phyloP scores from a whole-genome alignment of 495 filamentous ascomycete genomes.

The Penicillium dipodomyicola region DNA sequence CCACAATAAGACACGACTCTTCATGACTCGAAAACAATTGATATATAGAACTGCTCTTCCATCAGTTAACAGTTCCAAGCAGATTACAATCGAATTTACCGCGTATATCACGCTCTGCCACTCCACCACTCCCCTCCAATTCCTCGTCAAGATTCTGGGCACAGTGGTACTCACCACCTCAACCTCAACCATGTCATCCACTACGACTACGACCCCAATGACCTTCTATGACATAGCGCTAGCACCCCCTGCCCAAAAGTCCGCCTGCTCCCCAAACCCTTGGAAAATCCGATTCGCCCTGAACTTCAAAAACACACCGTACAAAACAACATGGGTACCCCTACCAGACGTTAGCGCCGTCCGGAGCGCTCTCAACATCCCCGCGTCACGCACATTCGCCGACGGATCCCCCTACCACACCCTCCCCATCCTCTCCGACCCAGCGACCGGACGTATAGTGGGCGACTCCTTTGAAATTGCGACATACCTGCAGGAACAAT shows the following conservation, averaged over 20 bases:
- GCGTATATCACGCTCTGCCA: neutral
- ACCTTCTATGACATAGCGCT: slow-evolving; percentile 58
- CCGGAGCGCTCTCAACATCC: slow-evolving; percentile 43
- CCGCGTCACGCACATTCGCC: slow-evolving; percentile 50
- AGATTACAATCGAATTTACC: neutral
- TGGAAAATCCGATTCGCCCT: slow-evolving; percentile 60
- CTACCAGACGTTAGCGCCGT: slow-evolving; percentile 47
- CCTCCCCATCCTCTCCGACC: neutral
- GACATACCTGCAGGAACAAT: slow-evolving; percentile 51
- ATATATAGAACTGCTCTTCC: neutral
- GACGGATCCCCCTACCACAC: slow-evolving; percentile 50
- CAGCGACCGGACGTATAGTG: slow-evolving; percentile 19
- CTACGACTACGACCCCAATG: neutral
- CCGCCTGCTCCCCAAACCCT: slow-evolving; percentile 50
- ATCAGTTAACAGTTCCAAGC: neutral
- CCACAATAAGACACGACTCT: neutral
- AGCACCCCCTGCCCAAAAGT: slow-evolving; percentile 34
- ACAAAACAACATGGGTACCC: slow-evolving; percentile 51
- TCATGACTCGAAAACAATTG: neutral
- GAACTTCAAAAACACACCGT: slow-evolving; percentile 56
- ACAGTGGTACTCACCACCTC: neutral
- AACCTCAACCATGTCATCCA: neutral
- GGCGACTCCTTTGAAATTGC: slow-evolving; percentile 66
- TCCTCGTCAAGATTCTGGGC: neutral
- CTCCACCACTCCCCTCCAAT: neutral